These are phyloP conservation scores for Hypoxylon sp. DNA, from an alignment of 2,329 filamentous ascomycete genomes.

Conservation along the genomic window DNA sequence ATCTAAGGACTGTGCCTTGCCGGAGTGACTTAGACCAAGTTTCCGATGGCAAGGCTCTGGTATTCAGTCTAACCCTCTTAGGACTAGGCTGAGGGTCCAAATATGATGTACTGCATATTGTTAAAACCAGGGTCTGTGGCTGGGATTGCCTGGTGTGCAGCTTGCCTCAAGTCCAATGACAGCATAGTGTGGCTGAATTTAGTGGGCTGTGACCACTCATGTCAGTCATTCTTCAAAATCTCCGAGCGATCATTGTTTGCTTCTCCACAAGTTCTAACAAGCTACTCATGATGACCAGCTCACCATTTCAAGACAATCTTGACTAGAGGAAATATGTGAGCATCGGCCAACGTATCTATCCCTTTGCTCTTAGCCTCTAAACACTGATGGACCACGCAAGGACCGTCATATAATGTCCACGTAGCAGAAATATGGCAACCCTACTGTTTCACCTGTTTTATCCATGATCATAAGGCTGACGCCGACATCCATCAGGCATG, in stretches of 20 bases:
- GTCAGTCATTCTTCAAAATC: neutral
- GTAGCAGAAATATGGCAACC: neutral
- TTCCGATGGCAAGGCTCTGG: neutral
- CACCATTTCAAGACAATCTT: neutral
- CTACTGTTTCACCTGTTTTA: neutral
- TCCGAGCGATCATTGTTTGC: neutral
- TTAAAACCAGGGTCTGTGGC: neutral
- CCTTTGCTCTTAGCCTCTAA: neutral
- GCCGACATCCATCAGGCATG: neutral
- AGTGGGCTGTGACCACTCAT: neutral
- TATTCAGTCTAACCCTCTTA: neutral
- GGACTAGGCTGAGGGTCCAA: neutral
- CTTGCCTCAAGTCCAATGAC: neutral
- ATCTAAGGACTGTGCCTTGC: constrained; percentile 2
- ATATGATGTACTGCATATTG: neutral
- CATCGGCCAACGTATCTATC: neutral
- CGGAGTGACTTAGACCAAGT: neutral
- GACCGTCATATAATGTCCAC: neutral
- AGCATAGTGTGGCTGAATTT: constrained; percentile 1
- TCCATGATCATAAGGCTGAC: neutral
- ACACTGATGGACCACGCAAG: neutral
- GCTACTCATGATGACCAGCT: constrained; percentile 1
- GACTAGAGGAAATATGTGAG: neutral
- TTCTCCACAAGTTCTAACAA: neutral
- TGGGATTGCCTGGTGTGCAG: neutral